A percentile compares a stretch with the other conserved stretches of the same genome.
These are phyloP conservation scores for Salix suchowensis DNA, from an alignment of 345 rosid species.

Conservation along the genomic window DNA sequence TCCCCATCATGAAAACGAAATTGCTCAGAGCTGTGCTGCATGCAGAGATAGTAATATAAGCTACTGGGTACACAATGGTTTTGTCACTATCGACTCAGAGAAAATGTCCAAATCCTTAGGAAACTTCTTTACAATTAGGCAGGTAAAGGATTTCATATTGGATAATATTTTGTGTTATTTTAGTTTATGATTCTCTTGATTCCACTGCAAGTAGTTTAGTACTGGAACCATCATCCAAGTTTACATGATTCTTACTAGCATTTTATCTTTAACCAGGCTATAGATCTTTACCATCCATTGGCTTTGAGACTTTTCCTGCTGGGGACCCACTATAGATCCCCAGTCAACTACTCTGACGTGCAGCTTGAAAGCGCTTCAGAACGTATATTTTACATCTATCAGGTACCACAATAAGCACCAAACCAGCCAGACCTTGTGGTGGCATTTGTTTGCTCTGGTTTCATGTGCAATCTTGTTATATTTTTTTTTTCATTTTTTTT, in stretches of 20 bases:
- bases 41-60: slow-evolving; percentile 65
- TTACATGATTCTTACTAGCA: background rate
- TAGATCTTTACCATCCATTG: slow-evolving; percentile 78
- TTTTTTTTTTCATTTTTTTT: background rate
- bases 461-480: slow-evolving; percentile 5
- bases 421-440: slow-evolving; percentile 7
- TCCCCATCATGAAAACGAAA: slow-evolving; percentile 98
- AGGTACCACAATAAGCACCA: slow-evolving; percentile 37
- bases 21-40: slow-evolving; percentile 97
- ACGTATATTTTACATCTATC: slow-evolving; percentile 83
- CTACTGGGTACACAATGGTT: slow-evolving; percentile 95
- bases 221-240: background rate
- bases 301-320: slow-evolving; percentile 83
- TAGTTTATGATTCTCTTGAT: background rate
- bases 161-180: background rate
- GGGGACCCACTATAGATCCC: slow-evolving; percentile 91
- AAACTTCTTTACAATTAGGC: slow-evolving; percentile 90
- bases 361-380: slow-evolving; percentile 95
- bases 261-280: slow-evolving; percentile 43
- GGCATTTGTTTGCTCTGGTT: background rate
- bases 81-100: slow-evolving; percentile 90
- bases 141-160: slow-evolving; percentile 40
- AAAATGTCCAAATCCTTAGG: slow-evolving; percentile 98
- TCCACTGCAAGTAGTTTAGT: background rate
- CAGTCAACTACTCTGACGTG: slow-evolving; percentile 74